Evolutionary conservation across 345 rosid genomes (phyloP).

Genomic region (Linum usitatissimum): DNA sequence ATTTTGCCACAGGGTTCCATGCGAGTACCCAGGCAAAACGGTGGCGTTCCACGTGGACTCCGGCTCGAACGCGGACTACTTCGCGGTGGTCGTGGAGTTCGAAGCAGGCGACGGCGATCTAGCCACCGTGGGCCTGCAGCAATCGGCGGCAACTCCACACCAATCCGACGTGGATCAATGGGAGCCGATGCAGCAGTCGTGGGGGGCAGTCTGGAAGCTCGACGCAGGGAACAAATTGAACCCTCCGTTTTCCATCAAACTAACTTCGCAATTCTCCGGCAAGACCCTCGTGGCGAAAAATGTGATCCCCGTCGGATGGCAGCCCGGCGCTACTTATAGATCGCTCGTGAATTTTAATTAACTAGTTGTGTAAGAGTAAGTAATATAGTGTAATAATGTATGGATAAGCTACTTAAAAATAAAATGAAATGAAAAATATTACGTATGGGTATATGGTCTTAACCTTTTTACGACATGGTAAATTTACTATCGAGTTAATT

Average conservation of each 20-base stretch:
- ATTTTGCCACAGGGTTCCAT: slow-evolving; percentile 21
- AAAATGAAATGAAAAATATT: too few relatives aligned
- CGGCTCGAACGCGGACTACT: slow-evolving; percentile 34
- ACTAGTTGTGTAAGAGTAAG: neutral
- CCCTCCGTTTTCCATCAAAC: slow-evolving; percentile 32
- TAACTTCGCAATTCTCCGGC: slow-evolving; percentile 29
- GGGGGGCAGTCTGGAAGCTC: slow-evolving; percentile 57
- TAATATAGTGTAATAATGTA: too few relatives aligned
- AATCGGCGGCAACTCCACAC: slow-evolving; percentile 1
- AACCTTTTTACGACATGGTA: too few relatives aligned
- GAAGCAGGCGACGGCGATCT: slow-evolving; percentile 48
- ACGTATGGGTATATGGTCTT: too few relatives aligned
- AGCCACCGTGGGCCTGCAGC: slow-evolving; percentile 19
- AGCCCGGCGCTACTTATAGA: slow-evolving; percentile 32
- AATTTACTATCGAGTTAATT: too few relatives aligned
- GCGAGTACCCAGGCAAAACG: slow-evolving; percentile 28
- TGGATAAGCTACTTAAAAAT: too few relatives aligned
- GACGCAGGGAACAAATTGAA: slow-evolving; percentile 25
- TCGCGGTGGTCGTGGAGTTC: slow-evolving; percentile 33
- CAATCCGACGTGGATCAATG: slow-evolving; percentile 14
- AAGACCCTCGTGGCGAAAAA: slow-evolving; percentile 28
- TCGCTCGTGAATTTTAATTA: slow-evolving; percentile 29
- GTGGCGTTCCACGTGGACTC: slow-evolving; percentile 32
- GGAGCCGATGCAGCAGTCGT: slow-evolving; percentile 38
- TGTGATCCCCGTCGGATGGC: slow-evolving; percentile 47